Conservation (phyloP, 495 filamentous ascomycete species). For the Aspergillus wentii region DNA sequence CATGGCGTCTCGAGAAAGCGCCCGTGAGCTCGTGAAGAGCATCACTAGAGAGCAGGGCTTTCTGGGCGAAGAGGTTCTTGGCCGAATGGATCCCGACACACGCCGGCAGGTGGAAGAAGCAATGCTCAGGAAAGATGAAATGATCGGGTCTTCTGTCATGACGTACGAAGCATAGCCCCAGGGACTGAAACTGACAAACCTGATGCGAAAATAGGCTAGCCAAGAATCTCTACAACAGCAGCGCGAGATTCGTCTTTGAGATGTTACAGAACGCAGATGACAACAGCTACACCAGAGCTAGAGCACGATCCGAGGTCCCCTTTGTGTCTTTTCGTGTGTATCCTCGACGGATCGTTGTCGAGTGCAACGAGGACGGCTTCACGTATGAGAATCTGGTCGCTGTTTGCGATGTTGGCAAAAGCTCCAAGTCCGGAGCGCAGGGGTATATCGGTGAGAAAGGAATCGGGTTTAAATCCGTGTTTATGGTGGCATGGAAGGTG, state of each 20-base stretch:
- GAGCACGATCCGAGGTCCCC: conserved; percentile 4
- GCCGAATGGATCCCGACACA: conserved; percentile 13
- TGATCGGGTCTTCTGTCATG: conserved; percentile 24
- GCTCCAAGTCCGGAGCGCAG: conserved; percentile 28
- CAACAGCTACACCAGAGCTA: conserved; percentile 21
- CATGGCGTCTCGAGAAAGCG: too few species aligned
- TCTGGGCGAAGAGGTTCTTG: conserved; percentile 14
- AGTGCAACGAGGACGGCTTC: conserved; percentile 43
- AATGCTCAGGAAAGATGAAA: conserved; percentile 18
- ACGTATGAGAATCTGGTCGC: conserved; percentile 24
- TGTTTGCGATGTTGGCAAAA: conserved; percentile 28
- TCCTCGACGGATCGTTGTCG: conserved; percentile 19
- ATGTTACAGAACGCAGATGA: conserved; percentile 44
- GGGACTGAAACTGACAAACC: too few species aligned
- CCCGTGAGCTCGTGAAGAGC: conserved; percentile 14
- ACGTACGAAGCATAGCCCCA: too few species aligned
- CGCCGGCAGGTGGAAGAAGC: conserved; percentile 24
- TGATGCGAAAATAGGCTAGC: conserved; percentile 14
- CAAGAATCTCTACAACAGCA: conserved; percentile 27
- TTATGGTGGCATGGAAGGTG: conserved; percentile 41
- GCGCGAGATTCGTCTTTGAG: conserved; percentile 35
- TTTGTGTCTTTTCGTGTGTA: conserved; percentile 20
- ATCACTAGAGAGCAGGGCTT: conserved; percentile 21
- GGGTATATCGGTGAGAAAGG: conserved; percentile 48
- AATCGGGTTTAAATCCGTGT: conserved; percentile 51